Evolutionary conservation across 768 basidiomycete genomes (phyloP).

Genomic region (Gloeopeniophorella convolvens): DNA sequence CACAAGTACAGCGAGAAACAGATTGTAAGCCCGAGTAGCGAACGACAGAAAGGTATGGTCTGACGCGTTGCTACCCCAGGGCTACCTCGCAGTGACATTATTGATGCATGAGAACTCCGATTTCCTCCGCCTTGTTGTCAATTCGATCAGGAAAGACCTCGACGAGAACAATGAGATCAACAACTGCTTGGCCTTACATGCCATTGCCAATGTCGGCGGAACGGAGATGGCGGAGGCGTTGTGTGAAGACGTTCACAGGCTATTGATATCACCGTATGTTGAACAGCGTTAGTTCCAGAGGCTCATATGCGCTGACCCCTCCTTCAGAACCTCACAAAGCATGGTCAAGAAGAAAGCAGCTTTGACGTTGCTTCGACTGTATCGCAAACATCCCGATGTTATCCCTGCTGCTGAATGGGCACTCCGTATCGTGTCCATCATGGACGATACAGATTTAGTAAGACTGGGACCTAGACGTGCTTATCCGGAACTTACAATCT

Average conservation of each 20-base stretch:
- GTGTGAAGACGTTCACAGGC: constrained; percentile 86
- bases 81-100: constrained; percentile 93
- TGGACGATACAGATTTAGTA: constrained; percentile 90
- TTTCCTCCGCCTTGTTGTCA: constrained; percentile 92
- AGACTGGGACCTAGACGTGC: constrained; percentile 9
- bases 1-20: constrained; percentile 98
- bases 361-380: constrained; percentile 83
- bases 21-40: constrained; percentile 56
- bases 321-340: constrained; percentile 77
- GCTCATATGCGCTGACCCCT: constrained; percentile 17
- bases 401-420: constrained; percentile 96
- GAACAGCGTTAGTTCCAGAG: not conserved
- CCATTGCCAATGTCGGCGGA: constrained; percentile 96
- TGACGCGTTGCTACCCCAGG: constrained; percentile 41
- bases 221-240: constrained; percentile 98
- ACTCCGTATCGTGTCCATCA: constrained; percentile 85
- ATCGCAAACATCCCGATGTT: constrained; percentile 93
- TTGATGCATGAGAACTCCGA: constrained; percentile 99
- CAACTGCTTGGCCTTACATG: constrained; percentile 95
- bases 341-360: constrained; percentile 99
- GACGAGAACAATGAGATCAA: constrained; percentile 92
- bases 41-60: constrained; percentile 8
- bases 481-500: not conserved
- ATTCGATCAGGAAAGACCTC: constrained; percentile 95
- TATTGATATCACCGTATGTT: constrained; percentile 88